Evolutionary conservation across 1,284 basidiomycete genomes (phyloP).

Genomic region (Filobasidium uniguttulatum): DNA sequence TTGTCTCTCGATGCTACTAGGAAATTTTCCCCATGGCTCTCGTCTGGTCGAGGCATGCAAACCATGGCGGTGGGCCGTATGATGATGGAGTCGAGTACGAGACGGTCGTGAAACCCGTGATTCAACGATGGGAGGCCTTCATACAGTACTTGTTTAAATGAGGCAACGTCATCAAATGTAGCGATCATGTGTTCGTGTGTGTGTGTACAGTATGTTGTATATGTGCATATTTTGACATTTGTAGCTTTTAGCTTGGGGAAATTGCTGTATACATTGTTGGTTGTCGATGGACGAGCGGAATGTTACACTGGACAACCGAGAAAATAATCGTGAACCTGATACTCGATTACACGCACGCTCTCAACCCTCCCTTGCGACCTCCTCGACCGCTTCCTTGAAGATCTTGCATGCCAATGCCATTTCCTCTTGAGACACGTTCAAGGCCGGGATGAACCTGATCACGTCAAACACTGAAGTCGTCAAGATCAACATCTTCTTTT

Average conservation of each 20-base stretch:
- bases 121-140: constrained; percentile 33
- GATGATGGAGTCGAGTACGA: constrained; percentile 20
- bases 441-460: constrained; percentile 53
- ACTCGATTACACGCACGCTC: not conserved
- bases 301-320: too few relatives aligned
- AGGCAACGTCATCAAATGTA: too few relatives aligned
- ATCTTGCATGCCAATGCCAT: constrained; percentile 48
- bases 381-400: constrained; percentile 49
- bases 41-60: too few relatives aligned
- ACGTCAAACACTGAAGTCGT: constrained; percentile 38
- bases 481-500: constrained; percentile 61
- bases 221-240: too few relatives aligned
- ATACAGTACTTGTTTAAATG: too few relatives aligned
- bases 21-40: constrained; percentile 33
- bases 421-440: constrained; percentile 52
- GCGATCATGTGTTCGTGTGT: too few relatives aligned
- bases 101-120: constrained; percentile 24
- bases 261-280: too few relatives aligned
- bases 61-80: too few relatives aligned
- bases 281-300: too few relatives aligned
- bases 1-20: not conserved
- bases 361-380: constrained; percentile 48
- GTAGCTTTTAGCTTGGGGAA: too few relatives aligned
- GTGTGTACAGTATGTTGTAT: too few relatives aligned
- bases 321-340: too few relatives aligned